phyloP scores from a whole-genome alignment of 2,329 filamentous ascomycete genomes.

The Grosmannia penicillata region DNA sequence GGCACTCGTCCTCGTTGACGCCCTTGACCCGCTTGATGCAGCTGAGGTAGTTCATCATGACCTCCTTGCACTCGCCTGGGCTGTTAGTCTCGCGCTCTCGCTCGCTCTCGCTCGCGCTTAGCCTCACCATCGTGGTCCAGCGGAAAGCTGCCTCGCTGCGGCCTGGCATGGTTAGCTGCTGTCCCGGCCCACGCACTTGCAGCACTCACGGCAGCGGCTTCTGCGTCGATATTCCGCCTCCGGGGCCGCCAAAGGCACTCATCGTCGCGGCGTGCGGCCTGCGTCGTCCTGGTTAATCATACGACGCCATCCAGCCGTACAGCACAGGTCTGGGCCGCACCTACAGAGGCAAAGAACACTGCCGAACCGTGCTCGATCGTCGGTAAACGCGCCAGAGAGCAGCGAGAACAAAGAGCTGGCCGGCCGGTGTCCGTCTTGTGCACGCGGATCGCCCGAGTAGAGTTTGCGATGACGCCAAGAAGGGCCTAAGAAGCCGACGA shows the following conservation, averaged over 20 bases:
- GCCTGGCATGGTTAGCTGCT: conserved; percentile 32
- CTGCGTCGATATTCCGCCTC: conserved; percentile 12
- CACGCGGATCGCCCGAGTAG: too few relatives aligned
- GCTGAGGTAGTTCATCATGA: conserved; percentile 72
- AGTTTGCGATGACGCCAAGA: too few relatives aligned
- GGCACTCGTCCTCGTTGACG: conserved; percentile 74
- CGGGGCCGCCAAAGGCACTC: conserved; percentile 15
- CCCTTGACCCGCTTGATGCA: conserved; percentile 79
- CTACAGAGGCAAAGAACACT: too few relatives aligned
- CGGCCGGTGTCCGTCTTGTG: too few relatives aligned
- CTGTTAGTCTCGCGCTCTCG: background rate
- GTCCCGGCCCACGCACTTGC: background rate
- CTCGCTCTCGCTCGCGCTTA: background rate
- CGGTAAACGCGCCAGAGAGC: too few relatives aligned
- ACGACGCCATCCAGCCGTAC: too few relatives aligned
- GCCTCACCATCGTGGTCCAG: conserved; percentile 68
- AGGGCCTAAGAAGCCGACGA: too few relatives aligned
- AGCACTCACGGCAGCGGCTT: conserved; percentile 19
- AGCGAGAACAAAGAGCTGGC: too few relatives aligned
- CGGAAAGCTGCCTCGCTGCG: conserved; percentile 88
- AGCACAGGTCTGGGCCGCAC: too few relatives aligned
- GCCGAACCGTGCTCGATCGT: too few relatives aligned
- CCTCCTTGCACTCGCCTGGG: conserved; percentile 80
- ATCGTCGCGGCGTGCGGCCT: conserved; percentile 8
- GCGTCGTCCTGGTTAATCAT: too few relatives aligned